Evolutionary conservation across 805 yeast species (phyloP), one percentile per base, ranked within the genome.

Genomic region (Nakazawaea holstii): DNA sequence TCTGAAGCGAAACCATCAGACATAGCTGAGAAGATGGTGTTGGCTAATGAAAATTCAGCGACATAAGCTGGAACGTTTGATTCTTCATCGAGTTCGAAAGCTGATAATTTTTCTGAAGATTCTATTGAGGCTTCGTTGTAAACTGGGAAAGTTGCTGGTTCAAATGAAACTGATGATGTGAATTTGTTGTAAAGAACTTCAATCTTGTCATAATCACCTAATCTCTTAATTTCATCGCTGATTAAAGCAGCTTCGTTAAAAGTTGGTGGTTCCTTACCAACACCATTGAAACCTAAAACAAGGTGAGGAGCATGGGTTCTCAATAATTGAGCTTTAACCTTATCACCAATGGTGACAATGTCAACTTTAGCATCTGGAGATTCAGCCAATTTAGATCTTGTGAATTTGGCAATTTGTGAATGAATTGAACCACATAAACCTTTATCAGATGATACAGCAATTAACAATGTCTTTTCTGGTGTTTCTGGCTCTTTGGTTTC

Each of bases 351-450:
- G 55, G 96, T 76, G 51, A 89, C 91, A 53, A 94, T 64, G 61
- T 89, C 96, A 39, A 48, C 15, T 27, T 43, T 48, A 52, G 84
- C 80, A 53, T 77, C 77, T 57, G 87, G 80, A 60, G 76, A 67
- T 60, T 77, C 85, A 31, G 62, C 73, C 49, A 83, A 64, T 72
- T 82, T 80, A 54, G 58, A 64, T 74, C 95, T 88, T 52, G 96
- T 86, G 53, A 86, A 81, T 74, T 92, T 90, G 59, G 97, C 86
- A 60, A 92, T 73, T 74, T 88, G 96, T 46, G 99, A 82, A 76
- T 94, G 99, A 65, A 94, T 89, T 41, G 98, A 91, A 61, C 99
- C 99, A 80, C 99, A 94, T 62, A 94, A 80, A 66, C 99, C 99
- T 77, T 94, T 94, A 76, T 94, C 99, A 51, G 97, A 89, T 42